Evolutionary conservation across 73 alveolate genomes (phyloP), one percentile per base, ranked within the genome.

Genomic region (Effrenium voratum): DNA sequence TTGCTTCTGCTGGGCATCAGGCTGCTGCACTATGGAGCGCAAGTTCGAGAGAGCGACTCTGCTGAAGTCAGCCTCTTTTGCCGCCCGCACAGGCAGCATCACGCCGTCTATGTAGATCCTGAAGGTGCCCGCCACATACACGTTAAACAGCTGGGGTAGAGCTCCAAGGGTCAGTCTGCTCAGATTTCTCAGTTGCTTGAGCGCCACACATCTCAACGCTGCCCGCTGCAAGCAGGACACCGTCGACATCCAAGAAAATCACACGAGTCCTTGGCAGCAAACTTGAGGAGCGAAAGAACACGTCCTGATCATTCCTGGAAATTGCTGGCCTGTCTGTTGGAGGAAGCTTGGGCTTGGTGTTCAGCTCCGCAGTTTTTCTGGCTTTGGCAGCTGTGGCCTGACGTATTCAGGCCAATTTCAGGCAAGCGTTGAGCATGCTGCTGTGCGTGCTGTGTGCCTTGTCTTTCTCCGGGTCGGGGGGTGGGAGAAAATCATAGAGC

Each of bases 31-130:
- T 40, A 90, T 90, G 40, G 97, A 75, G 41, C 97, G 97, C 76
- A 90, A 43, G 66, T 90, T 90, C n/a, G 45, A 36, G 36, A 90
- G 88, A 32, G 97, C 97, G n/a, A 76, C 68, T 70, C 97, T 66
- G 97, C 83, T 90, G 55, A 90, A 90, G 97, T 90, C 97, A 6
- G 97, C 97, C 83, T 90, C 97, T 55, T 90, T 90, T 47, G 97
- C 97, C 59, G 97, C 97, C n/a, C 97, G 83, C 97, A 90, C 97
- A 32, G 97, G 97, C 87, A 90, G 46, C 97, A 90, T 90, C 76
- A 90, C 97, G 87, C 97, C 97, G 32, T 90, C 97, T 30, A 90
- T 90, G 97, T 66, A 90, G 82, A 90, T 90, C 97, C 97, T 90
- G 97, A 55, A 2, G 19, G 8, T 19, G 8, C 63, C 63, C 63